These are phyloP conservation scores for Ambrosiella xylebori DNA, from an alignment of 2,329 filamentous ascomycete genomes.

Conservation along the genomic window DNA sequence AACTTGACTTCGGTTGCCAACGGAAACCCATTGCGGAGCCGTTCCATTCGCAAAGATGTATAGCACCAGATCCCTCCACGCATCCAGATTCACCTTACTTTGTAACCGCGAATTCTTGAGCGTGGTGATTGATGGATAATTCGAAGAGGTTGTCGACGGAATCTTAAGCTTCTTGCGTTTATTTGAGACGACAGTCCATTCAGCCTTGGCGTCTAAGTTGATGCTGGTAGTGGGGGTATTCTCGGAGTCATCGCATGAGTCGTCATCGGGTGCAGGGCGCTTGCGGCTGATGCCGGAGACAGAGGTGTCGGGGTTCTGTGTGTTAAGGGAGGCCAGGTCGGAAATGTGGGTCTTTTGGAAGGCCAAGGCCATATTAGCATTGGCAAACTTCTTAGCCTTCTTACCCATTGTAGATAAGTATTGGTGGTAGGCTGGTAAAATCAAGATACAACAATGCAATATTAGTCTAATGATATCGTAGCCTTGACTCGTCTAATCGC, in stretches of 20 bases:
- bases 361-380: constrained; percentile 11
- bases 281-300: constrained; percentile 25
- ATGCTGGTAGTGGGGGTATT: constrained; percentile 25
- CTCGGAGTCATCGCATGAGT: constrained; percentile 18
- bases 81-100: constrained; percentile 43
- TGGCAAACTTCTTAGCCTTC: constrained; percentile 14
- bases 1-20: constrained; percentile 45
- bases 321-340: neutral
- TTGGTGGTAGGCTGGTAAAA: neutral
- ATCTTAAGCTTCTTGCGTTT: constrained; percentile 41
- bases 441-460: neutral
- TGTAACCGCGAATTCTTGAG: constrained; percentile 40
- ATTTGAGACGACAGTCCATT: constrained; percentile 38
- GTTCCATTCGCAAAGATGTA: constrained; percentile 51
- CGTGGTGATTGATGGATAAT: constrained; percentile 43
- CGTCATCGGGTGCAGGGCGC: constrained; percentile 31
- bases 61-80: constrained; percentile 44
- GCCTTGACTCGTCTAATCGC: neutral
- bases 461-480: neutral
- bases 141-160: constrained; percentile 35
- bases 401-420: constrained; percentile 15
- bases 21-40: constrained; percentile 47
- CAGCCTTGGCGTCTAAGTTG: constrained; percentile 23
- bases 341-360: constrained; percentile 12
- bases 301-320: neutral